A percentile compares a stretch with the other conserved stretches of the same genome.
These are phyloP conservation scores for Astrothelium subdiscretum DNA, from an alignment of 495 filamentous ascomycete genomes.

Conservation along the genomic window DNA sequence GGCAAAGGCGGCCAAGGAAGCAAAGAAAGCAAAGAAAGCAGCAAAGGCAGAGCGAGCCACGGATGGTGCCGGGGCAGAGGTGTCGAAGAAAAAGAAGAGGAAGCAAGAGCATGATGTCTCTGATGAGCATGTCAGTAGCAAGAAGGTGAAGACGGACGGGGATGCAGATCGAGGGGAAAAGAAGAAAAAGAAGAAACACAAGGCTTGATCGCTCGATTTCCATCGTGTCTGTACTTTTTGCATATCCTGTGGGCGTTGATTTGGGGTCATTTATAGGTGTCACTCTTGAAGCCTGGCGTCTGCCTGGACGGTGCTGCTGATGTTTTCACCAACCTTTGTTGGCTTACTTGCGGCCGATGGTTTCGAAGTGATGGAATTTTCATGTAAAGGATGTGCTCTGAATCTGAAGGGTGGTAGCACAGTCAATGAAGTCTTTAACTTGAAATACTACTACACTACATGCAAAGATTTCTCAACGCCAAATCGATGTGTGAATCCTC, in stretches of 20 bases:
- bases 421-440: neutral
- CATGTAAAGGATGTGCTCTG: no score
- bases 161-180: neutral
- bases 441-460: neutral
- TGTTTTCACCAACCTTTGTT: no score
- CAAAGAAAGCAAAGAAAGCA: conserved; percentile 52
- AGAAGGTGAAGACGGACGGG: neutral
- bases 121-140: neutral
- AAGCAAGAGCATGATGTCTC: conserved; percentile 21
- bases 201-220: neutral
- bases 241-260: neutral
- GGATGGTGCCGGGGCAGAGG: conserved; percentile 32
- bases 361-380: no score
- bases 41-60: conserved; percentile 38
- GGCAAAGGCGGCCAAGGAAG: conserved; percentile 59
- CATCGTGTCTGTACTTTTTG: neutral
- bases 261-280: neutral
- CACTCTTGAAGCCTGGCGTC: neutral
- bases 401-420: neutral
- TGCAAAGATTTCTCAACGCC: neutral
- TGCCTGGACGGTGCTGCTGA: neutral
- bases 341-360: no score
- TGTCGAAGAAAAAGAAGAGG: conserved; percentile 44
- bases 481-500: neutral
- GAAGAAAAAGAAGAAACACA: conserved; percentile 3